Percentiles rank a stretch among this genome's conserved stretches.
These are phyloP conservation scores for Vitis hybrid DNA, from an alignment of 177 flowering plant species.

Conservation along the genomic window DNA sequence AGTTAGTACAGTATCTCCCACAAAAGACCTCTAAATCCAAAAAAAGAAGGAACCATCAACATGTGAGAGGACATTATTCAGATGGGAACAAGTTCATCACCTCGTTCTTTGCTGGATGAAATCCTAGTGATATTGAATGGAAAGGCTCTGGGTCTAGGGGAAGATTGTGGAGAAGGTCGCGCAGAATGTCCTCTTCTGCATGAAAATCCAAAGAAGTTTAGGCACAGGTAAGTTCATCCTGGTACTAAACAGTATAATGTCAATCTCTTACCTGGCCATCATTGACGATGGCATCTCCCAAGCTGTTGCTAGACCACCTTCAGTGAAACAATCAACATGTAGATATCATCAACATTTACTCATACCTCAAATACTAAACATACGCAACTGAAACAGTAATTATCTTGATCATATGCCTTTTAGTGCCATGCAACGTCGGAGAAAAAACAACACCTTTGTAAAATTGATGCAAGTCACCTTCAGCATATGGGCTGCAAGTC, in stretches of 20 bases:
- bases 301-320: conserved; percentile 15
- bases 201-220: not conserved
- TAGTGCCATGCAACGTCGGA: not conserved
- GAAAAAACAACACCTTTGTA: conserved; percentile 15
- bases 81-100: conserved; percentile 4
- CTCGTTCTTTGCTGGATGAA: conserved; percentile 14
- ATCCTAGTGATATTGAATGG: conserved; percentile 18
- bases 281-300: conserved; percentile 5
- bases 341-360: not conserved
- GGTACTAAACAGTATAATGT: not conserved
- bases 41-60: not conserved
- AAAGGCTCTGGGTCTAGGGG: conserved; percentile 16
- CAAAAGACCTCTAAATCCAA: not conserved
- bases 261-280: conserved; percentile 16
- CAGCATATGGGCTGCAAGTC: conserved; percentile 3
- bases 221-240: not conserved
- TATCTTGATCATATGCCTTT: not conserved
- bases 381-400: too few species aligned
- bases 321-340: not conserved
- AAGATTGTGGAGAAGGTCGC: conserved; percentile 11
- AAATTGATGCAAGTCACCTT: conserved; percentile 12
- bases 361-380: not conserved
- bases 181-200: conserved; percentile 16
- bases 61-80: not conserved
- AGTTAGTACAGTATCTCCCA: not conserved